Evolutionary conservation across 192 early-diverging fungal species (phyloP).

Genomic region (Oehlia diaphana): DNA sequence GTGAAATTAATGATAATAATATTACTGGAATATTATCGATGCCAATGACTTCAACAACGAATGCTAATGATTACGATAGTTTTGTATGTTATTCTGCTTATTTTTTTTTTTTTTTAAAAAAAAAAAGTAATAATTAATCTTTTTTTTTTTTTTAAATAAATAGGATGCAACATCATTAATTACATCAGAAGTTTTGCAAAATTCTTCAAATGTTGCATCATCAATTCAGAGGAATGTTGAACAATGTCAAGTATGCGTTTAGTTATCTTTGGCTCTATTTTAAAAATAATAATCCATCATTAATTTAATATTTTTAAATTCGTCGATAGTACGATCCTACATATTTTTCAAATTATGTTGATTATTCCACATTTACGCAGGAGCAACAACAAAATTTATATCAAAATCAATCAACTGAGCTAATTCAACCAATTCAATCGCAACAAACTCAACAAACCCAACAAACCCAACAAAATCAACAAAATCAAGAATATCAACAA

Average conservation of each 20-base stretch:
- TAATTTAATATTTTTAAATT: background rate
- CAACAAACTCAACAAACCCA: background rate
- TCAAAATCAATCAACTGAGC: background rate
- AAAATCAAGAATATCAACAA: background rate
- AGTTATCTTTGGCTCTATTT: background rate
- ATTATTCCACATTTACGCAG: background rate
- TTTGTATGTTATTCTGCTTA: background rate
- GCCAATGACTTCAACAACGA: background rate
- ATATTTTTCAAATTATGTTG: conserved; percentile 24
- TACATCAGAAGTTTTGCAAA: background rate
- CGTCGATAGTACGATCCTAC: conserved; percentile 25
- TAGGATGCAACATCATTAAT: background rate
- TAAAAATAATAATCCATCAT: too few relatives aligned
- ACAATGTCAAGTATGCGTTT: conserved; percentile 9
- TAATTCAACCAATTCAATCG: background rate
- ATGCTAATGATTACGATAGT: too few relatives aligned
- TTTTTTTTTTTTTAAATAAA: background rate
- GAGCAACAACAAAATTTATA: background rate
- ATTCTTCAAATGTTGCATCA: conserved; percentile 11
- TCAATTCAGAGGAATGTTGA: background rate
- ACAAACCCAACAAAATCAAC: background rate
- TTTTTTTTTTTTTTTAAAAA: background rate
- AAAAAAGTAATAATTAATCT: too few relatives aligned
- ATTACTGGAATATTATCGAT: conserved; percentile 3
- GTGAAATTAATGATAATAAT: background rate